A percentile compares a stretch with the other conserved stretches of the same genome.
phyloP scores from a whole-genome alignment of 2,329 filamentous ascomycete species.

The Helotiales sp. region DNA sequence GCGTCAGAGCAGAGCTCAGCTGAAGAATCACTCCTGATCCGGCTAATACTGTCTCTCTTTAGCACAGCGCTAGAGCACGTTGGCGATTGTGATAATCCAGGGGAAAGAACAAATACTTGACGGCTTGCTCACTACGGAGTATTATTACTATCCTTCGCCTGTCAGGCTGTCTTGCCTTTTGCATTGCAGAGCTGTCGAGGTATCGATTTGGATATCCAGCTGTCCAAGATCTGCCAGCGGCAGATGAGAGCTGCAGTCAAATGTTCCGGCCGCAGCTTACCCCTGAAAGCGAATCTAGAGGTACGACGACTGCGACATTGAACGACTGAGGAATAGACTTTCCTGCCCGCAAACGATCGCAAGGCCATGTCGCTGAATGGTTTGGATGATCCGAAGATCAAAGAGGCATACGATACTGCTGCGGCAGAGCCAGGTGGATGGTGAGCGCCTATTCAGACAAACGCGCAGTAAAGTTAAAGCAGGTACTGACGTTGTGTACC shows the following conservation, averaged over 20 bases:
- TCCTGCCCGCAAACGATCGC: conserved; percentile 11
- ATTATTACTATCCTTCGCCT: background rate
- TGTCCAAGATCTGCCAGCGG: conserved; percentile 20
- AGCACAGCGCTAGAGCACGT: conserved; percentile 8
- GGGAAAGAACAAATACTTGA: conserved; percentile 7
- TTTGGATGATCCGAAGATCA: conserved; percentile 76
- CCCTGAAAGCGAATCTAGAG: conserved; percentile 29
- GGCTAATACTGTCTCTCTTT: conserved; percentile 7
- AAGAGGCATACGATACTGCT: conserved; percentile 81
- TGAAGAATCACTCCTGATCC: background rate
- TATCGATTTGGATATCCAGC: conserved; percentile 12
- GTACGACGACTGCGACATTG: conserved; percentile 16
- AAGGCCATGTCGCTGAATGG: conserved; percentile 90
- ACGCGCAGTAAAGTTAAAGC: background rate
- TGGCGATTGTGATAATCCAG: background rate
- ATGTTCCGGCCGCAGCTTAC: conserved; percentile 30
- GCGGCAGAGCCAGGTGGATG: conserved; percentile 87
- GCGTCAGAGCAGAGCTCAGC: background rate
- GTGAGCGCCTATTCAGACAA: conserved; percentile 46
- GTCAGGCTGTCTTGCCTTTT: background rate
- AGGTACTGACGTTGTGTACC: conserved; percentile 25
- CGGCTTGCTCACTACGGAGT: background rate
- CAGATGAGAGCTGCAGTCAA: conserved; percentile 29
- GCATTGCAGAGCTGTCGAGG: background rate
- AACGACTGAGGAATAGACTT: conserved; percentile 11